Conservation (phyloP, 1,139 yeast genomes). For the Diutina neorugosa region DNA sequence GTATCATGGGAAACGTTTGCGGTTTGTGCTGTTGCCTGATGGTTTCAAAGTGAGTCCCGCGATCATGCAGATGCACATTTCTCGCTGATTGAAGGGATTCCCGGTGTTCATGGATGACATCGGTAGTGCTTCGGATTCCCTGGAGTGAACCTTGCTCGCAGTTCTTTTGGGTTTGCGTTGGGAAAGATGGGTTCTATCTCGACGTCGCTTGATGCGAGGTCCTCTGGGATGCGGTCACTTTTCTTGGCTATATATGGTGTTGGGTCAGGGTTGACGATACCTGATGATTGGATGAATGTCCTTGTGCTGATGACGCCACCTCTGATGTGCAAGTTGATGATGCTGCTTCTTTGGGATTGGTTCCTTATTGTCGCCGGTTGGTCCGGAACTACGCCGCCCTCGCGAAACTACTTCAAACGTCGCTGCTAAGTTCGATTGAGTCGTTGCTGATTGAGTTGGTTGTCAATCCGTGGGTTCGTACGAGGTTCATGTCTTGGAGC, state of each 20-base stretch:
- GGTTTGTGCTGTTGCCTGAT: neutral
- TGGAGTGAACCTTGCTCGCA: neutral
- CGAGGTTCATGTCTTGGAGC: no score
- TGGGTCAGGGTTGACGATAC: neutral
- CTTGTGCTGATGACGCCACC: neutral
- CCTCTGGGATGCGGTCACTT: neutral
- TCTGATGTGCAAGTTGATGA: neutral
- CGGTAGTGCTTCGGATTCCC: neutral
- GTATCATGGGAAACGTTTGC: neutral
- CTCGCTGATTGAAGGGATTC: neutral
- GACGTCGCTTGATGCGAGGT: neutral
- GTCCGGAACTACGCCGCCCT: neutral
- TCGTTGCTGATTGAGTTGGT: no score
- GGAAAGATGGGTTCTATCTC: neutral
- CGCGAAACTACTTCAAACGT: neutral
- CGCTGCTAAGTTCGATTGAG: no score
- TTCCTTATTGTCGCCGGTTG: neutral
- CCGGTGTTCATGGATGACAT: neutral
- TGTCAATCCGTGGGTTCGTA: no score
- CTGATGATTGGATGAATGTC: neutral
- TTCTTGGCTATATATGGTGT: neutral
- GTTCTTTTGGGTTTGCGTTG: no score
- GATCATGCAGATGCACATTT: neutral
- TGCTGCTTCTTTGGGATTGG: neutral
- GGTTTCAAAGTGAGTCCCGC: neutral